Percentiles rank a stretch among this genome's conserved stretches.
phyloP scores from a whole-genome alignment of 129 eudicot genomes.

The Flaveria bidentis region DNA sequence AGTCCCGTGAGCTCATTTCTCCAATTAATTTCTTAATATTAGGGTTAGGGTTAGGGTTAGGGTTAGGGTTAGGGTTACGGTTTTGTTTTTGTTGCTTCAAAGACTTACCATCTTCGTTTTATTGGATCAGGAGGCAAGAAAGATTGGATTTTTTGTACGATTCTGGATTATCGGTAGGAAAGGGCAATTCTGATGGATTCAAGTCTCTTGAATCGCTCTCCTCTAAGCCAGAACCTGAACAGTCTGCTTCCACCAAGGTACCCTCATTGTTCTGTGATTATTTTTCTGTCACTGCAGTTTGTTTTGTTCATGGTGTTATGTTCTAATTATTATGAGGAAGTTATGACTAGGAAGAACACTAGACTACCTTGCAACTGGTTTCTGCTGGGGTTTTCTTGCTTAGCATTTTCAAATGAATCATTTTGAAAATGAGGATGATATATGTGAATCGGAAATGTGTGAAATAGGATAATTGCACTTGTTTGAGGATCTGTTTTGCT shows the following conservation, averaged over 20 bases:
- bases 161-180: conserved; percentile 81
- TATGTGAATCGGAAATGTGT: too few species aligned
- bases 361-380: too few species aligned
- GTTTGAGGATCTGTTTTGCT: too few species aligned
- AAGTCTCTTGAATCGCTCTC: conserved; percentile 61
- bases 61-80: conserved; percentile 42
- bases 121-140: conserved; percentile 64
- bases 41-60: conserved; percentile 41
- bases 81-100: conserved; percentile 9
- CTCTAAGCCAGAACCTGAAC: conserved; percentile 45
- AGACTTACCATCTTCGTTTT: background rate
- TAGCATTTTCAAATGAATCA: too few species aligned
- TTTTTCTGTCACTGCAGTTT: background rate
- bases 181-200: conserved; percentile 60
- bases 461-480: too few species aligned
- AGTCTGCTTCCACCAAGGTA: conserved; percentile 50
- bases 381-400: too few species aligned
- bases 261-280: background rate
- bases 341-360: too few species aligned
- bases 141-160: conserved; percentile 90
- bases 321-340: background rate
- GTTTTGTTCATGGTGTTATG: background rate
- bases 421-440: too few species aligned
- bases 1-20: conserved; percentile 50
- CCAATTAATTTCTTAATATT: conserved; percentile 22